Evolutionary conservation across 108 stramenopile species (phyloP).

Genomic region (Nannochloropsis oceanica): DNA sequence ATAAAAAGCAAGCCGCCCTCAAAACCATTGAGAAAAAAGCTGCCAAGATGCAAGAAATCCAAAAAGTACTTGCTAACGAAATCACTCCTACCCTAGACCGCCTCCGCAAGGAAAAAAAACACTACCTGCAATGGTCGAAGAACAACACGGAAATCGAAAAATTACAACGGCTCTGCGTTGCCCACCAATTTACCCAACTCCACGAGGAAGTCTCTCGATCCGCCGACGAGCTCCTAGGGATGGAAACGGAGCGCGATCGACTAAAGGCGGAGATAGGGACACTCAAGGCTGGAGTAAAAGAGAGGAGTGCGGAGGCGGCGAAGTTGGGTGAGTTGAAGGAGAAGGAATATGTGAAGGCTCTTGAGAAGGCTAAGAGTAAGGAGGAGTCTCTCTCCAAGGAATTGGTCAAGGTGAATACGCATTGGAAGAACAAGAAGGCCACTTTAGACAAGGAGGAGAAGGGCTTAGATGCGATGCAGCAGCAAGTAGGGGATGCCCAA

Average conservation of each 20-base stretch:
- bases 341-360: neutral
- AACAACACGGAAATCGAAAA: slow-evolving; percentile 87
- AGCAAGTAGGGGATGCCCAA: neutral
- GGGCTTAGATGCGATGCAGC: slow-evolving; percentile 3
- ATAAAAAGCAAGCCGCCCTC: slow-evolving; percentile 76
- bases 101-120: slow-evolving; percentile 79
- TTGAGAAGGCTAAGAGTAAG: slow-evolving; percentile 9
- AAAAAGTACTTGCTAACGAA: slow-evolving; percentile 74
- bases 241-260: slow-evolving; percentile 20
- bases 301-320: slow-evolving; percentile 14
- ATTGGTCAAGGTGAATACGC: slow-evolving; percentile 71
- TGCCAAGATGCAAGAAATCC: slow-evolving; percentile 85
- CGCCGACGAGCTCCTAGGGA: slow-evolving; percentile 22
- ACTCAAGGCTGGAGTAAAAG: slow-evolving; percentile 41
- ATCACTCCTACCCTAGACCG: slow-evolving; percentile 92
- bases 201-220: slow-evolving; percentile 37
- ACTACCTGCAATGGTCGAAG: slow-evolving; percentile 76
- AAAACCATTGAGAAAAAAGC: slow-evolving; percentile 98
- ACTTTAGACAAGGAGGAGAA: slow-evolving; percentile 52
- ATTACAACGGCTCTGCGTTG: slow-evolving; percentile 80
- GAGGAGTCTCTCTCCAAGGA: slow-evolving; percentile 75
- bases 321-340: neutral
- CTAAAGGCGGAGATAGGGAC: slow-evolving; percentile 39
- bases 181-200: slow-evolving; percentile 59
- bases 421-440: slow-evolving; percentile 52